Evolutionary conservation across 1,284 basidiomycete genomes (phyloP).

Genomic region (Cryptococcus sp.): DNA sequence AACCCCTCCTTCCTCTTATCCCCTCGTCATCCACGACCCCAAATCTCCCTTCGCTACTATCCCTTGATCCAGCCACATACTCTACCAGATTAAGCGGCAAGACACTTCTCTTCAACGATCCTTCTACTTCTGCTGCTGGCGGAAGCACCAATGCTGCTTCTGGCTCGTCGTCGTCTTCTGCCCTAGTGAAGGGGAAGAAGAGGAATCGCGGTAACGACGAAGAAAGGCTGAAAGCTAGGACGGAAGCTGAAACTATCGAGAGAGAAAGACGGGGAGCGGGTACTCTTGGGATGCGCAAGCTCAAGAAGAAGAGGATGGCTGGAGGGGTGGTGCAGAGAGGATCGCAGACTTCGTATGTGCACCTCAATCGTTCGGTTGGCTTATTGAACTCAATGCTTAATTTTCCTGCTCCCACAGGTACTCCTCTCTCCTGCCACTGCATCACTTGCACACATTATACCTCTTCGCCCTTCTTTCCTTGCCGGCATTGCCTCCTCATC

Average conservation of each 20-base stretch:
- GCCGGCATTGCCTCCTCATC: conserved; percentile 28
- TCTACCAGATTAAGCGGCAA: conserved; percentile 38
- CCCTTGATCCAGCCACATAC: conserved; percentile 30
- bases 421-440: conserved; percentile 41
- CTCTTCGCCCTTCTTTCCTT: conserved; percentile 36
- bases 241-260: conserved; percentile 11
- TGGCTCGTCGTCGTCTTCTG: conserved; percentile 9
- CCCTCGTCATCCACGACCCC: conserved; percentile 5
- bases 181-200: conserved; percentile 37
- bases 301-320: conserved; percentile 19
- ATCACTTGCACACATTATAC: conserved; percentile 46
- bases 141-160: background rate
- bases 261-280: conserved; percentile 12
- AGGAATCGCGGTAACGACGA: conserved; percentile 31
- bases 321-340: conserved; percentile 21
- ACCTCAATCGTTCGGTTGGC: background rate
- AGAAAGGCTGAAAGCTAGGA: conserved; percentile 16
- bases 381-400: background rate
- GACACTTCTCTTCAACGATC: conserved; percentile 23
- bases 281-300: conserved; percentile 23
- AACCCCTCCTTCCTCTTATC: conserved; percentile 23
- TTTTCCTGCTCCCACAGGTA: conserved; percentile 28
- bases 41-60: conserved; percentile 26
- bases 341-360: conserved; percentile 33
- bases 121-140: conserved; percentile 9